Base-by-base conservation (phyloP, 305 asterid species). In the Lippia alba region DNA sequence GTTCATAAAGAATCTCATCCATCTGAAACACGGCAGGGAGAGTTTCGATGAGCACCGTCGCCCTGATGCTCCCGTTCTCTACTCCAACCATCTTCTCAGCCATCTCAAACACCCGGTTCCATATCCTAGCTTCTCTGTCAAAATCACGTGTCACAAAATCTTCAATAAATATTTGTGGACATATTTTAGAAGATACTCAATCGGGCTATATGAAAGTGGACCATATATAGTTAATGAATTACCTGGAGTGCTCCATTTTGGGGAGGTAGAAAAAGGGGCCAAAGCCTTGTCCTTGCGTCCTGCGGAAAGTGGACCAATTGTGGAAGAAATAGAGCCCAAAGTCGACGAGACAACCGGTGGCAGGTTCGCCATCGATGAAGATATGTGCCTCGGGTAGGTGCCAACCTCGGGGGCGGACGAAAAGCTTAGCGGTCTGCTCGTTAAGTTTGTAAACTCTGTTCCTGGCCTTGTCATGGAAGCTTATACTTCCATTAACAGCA, bases 371-470 rank as follows among this genome's bases (percentile, higher is more conserved):
- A 70, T 94, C 99, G 70, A 94, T 81, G 56, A 91, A 77, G 80
- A 94, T 83, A 81, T 94, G 99, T 34, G 95, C 85, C 80, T 94
- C 99, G 0, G 96, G 96, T 65, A 94, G 64, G 61, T 94, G 99
- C 97, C 99, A 91, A n/a, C 99, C 99, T 68, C 97, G 77, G 0
- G 97, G 97, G 3, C 97, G 96, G 19, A 94, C 99, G 16, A 94
- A 94, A 9, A 94, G 96, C 86, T 85, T 94, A 0, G 97, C 99
- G 0, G 86, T 90, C 7, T 51, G 75, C 15, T 85, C 86, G 54
- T 91, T 91, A 2, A 94, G 90, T 71, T 83, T 91, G 83, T 94
- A 94, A 5, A 79, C 85, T 39, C 85, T 83, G 80, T 88, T 91
- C 62, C 97, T 84, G 0, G 87, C 86, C 58, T 75, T 84, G 76